A percentile compares a stretch with the other conserved stretches of the same genome.
phyloP scores from a whole-genome alignment of 2,329 filamentous ascomycete species.

The Penicillium sclerotiorum region DNA sequence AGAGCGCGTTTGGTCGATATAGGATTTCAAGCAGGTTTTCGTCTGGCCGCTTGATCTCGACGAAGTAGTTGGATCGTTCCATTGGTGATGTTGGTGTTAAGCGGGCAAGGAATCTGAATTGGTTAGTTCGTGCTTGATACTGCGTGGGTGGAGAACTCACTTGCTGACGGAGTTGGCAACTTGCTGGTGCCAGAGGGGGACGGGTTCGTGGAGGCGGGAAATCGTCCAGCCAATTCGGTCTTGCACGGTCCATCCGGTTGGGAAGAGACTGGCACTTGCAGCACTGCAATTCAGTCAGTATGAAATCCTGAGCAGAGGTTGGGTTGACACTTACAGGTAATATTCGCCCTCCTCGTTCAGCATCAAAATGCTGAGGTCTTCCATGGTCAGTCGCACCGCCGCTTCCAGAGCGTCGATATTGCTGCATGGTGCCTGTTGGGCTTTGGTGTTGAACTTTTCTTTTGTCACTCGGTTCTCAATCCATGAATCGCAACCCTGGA shows the following conservation, averaged over 20 bases:
- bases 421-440: constrained; percentile 23
- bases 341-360: constrained; percentile 51
- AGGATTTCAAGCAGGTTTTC: constrained; percentile 46
- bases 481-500: constrained; percentile 27
- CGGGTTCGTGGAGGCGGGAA: constrained; percentile 49
- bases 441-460: constrained; percentile 47
- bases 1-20: constrained; percentile 46
- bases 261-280: constrained; percentile 57
- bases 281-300: constrained; percentile 35
- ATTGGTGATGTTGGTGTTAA: constrained; percentile 48
- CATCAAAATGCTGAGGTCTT: constrained; percentile 55
- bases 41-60: constrained; percentile 49
- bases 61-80: constrained; percentile 54
- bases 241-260: constrained; percentile 55
- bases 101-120: constrained; percentile 47
- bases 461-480: constrained; percentile 49
- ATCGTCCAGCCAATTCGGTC: constrained; percentile 54
- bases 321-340: constrained; percentile 44
- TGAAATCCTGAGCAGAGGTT: not conserved
- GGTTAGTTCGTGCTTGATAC: not conserved
- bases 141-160: constrained; percentile 27
- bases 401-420: constrained; percentile 52
- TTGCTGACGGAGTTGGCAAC: constrained; percentile 47
- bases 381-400: constrained; percentile 53
- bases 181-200: constrained; percentile 55